phyloP scores from a whole-genome alignment of 495 filamentous ascomycete genomes.

The Aspergillus egyptiacus region DNA sequence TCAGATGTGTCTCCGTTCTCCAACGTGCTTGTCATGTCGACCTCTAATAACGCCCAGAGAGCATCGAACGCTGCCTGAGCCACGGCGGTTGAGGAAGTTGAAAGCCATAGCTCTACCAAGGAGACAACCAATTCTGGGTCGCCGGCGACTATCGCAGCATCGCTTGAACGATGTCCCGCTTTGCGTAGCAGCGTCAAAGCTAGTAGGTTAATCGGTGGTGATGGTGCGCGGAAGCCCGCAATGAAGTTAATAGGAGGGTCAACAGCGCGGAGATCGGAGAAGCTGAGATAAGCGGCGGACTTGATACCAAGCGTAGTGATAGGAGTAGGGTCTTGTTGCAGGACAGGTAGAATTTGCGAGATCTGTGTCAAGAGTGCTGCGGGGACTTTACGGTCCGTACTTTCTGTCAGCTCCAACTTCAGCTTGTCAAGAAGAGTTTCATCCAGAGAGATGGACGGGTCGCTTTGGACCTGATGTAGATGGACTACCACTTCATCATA shows the following conservation, averaged over 20 bases:
- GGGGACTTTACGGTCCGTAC: slow-evolving; percentile 31
- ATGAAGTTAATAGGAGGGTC: slow-evolving; percentile 43
- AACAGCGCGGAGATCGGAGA: slow-evolving; percentile 39
- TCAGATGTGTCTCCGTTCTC: slow-evolving; percentile 43
- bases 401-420: slow-evolving; percentile 37
- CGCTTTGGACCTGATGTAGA: slow-evolving; percentile 31
- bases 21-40: slow-evolving; percentile 47
- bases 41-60: slow-evolving; percentile 63
- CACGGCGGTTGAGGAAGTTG: slow-evolving; percentile 63
- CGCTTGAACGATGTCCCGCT: slow-evolving; percentile 52
- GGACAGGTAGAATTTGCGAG: slow-evolving; percentile 38
- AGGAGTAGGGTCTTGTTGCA: slow-evolving; percentile 49
- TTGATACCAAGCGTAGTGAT: slow-evolving; percentile 39
- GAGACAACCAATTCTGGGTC: slow-evolving; percentile 55
- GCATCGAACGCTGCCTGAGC: slow-evolving; percentile 60
- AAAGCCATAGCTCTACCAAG: slow-evolving; percentile 67
- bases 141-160: slow-evolving; percentile 63
- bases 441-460: slow-evolving; percentile 34
- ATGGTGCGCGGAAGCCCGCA: slow-evolving; percentile 52
- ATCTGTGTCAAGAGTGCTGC: slow-evolving; percentile 41
- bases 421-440: slow-evolving; percentile 35
- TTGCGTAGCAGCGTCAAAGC: slow-evolving; percentile 68
- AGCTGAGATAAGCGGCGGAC: slow-evolving; percentile 35
- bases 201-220: slow-evolving; percentile 61
- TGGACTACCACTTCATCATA: slow-evolving; percentile 35